A percentile compares a stretch with the other conserved stretches of the same genome.
These are phyloP conservation scores for Aspergillus baeticus DNA, from an alignment of 495 filamentous ascomycete genomes.

Conservation along the genomic window DNA sequence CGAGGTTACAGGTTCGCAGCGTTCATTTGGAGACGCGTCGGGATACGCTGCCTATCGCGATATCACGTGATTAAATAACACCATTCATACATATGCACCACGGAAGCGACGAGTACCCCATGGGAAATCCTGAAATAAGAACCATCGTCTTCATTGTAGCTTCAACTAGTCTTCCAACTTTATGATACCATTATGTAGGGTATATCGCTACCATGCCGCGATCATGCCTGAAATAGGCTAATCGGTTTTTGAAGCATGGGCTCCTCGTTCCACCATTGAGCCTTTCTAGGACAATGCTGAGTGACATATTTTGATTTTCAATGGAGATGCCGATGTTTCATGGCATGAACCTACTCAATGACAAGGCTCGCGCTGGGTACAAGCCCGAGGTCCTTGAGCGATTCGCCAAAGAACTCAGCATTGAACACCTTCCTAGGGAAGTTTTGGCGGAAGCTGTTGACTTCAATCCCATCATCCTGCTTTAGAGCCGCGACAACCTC, in stretches of 20 bases:
- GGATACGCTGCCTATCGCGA: constrained; percentile 33
- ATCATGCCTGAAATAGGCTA: no score
- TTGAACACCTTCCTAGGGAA: constrained; percentile 87
- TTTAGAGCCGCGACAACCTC: constrained; percentile 80
- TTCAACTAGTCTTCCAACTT: no score
- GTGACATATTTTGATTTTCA: neutral
- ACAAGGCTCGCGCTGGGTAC: constrained; percentile 87
- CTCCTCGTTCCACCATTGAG: no score
- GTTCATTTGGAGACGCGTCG: constrained; percentile 26
- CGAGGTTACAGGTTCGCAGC: neutral
- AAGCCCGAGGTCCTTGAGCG: constrained; percentile 87
- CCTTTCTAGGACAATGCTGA: neutral
- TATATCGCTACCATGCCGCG: no score
- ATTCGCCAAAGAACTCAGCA: constrained; percentile 79
- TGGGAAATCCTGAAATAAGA: no score
- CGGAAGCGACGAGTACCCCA: no score
- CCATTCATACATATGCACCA: neutral
- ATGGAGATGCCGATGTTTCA: neutral
- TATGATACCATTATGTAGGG: no score
- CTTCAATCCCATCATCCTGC: constrained; percentile 59
- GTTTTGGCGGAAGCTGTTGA: constrained; percentile 75
- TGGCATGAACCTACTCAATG: constrained; percentile 50
- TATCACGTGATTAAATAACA: constrained; percentile 35
- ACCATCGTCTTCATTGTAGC: no score
- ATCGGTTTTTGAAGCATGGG: no score